Evolutionary conservation across 768 basidiomycete species (phyloP).

Genomic region (Polyporus arcularius): DNA sequence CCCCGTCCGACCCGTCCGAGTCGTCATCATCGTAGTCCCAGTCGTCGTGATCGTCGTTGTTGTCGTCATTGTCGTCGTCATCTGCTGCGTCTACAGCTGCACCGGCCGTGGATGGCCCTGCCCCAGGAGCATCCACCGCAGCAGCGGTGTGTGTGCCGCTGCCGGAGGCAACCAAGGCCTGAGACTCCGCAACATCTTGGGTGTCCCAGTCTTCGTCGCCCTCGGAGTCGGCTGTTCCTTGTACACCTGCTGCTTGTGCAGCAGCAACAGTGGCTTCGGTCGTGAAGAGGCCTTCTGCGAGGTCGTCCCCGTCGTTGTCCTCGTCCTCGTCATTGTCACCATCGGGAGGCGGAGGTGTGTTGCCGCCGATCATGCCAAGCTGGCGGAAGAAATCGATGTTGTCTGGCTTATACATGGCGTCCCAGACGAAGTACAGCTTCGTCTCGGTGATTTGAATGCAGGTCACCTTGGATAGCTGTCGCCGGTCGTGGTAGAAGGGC

Average conservation of each 20-base stretch:
- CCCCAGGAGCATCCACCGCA: background rate
- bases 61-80: constrained; percentile 2
- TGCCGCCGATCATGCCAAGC: constrained; percentile 4
- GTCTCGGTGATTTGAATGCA: constrained; percentile 33
- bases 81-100: background rate
- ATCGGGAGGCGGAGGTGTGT: background rate
- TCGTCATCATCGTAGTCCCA: background rate
- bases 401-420: constrained; percentile 16
- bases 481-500: constrained; percentile 15
- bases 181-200: background rate
- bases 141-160: background rate
- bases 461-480: constrained; percentile 21
- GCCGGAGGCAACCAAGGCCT: background rate
- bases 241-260: background rate
- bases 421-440: constrained; percentile 28
- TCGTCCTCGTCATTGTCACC: background rate
- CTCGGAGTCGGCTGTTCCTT: background rate
- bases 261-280: background rate
- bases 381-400: constrained; percentile 8
- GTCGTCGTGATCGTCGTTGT: background rate
- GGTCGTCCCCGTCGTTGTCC: background rate
- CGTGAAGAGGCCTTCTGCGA: background rate
- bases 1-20: background rate
- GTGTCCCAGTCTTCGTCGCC: background rate
- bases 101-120: background rate